A percentile compares a stretch with the other conserved stretches of the same genome.
Evolutionary conservation across 148 eudicot genomes (phyloP).

Genomic region (Oxyria digyna): DNA sequence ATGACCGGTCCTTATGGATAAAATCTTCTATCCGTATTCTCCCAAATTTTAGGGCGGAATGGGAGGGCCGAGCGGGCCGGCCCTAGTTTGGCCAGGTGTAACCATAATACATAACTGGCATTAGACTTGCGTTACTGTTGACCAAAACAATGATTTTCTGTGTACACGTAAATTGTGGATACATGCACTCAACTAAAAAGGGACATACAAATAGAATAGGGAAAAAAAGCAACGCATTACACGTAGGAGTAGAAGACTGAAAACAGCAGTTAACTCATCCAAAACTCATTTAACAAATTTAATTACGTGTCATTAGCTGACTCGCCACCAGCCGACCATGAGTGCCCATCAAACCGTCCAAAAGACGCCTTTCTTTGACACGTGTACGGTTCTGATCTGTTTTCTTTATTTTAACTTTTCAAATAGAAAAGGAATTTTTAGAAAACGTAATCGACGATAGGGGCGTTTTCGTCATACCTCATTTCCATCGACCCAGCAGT

Average conservation of each 20-base stretch:
- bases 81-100: no score
- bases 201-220: background rate
- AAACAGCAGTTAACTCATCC: constrained; percentile 4
- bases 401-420: background rate
- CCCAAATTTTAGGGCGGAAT: no score
- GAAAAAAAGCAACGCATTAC: background rate
- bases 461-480: background rate
- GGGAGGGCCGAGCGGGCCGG: no score
- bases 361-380: background rate
- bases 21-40: no score
- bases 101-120: no score
- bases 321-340: background rate
- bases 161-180: background rate
- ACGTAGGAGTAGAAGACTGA: constrained; percentile 3
- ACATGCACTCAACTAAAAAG: no score
- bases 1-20: no score
- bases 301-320: background rate
- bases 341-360: background rate
- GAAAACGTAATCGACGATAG: background rate
- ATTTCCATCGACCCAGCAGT: constrained; percentile 2
- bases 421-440: background rate
- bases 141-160: background rate
- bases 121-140: no score
- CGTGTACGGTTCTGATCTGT: background rate
- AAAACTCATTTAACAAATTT: background rate